These are phyloP conservation scores for Sclerotinia borealis DNA, from an alignment of 2,329 filamentous ascomycete genomes.

Conservation along the genomic window DNA sequence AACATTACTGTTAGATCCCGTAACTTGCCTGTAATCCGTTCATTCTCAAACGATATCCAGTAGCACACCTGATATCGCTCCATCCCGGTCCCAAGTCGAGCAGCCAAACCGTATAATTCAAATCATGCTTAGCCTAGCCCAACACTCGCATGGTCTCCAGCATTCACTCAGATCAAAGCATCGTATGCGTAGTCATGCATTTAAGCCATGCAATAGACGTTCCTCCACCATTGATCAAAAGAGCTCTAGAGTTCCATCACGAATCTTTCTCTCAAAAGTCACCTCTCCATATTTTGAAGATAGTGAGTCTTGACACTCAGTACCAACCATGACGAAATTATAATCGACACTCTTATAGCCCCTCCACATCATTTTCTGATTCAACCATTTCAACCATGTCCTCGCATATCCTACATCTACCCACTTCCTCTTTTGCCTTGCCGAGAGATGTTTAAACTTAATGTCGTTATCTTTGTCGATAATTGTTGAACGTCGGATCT, in stretches of 20 bases:
- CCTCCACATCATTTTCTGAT: neutral
- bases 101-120: neutral
- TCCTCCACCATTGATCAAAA: neutral
- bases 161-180: neutral
- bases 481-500: neutral
- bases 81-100: neutral
- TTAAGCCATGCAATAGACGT: neutral
- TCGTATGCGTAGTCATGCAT: neutral
- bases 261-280: neutral
- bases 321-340: constrained; percentile 5
- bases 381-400: neutral
- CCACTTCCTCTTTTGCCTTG: constrained; percentile 4
- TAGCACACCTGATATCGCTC: neutral
- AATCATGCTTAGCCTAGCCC: neutral
- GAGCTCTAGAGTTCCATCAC: constrained; percentile 4
- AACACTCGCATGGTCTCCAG: neutral
- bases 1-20: neutral
- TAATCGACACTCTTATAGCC: neutral
- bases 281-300: neutral
- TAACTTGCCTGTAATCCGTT: neutral
- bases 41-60: neutral
- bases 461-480: neutral
- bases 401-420: constrained; percentile 1
- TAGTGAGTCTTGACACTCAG: neutral
- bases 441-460: neutral